Evolutionary conservation across 2,329 filamentous ascomycete species (phyloP).

Genomic region (Pseudogymnoascus sp.): DNA sequence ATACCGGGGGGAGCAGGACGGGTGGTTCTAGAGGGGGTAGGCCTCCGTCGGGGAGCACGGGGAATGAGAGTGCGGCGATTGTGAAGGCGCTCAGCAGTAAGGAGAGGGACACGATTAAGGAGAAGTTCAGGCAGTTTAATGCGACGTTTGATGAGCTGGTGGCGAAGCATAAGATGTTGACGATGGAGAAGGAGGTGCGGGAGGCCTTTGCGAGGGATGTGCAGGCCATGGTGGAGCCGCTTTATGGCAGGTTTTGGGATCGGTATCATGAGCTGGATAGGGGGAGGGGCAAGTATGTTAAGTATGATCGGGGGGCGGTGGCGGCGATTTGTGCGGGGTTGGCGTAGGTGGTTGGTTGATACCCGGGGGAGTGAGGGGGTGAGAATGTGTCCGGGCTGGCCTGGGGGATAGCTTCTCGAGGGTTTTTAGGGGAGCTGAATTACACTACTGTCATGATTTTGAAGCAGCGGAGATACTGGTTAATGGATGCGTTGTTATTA

Average conservation of each 20-base stretch:
- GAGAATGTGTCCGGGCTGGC: not conserved
- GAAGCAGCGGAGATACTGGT: not conserved
- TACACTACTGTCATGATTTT: not conserved
- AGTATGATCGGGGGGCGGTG: conserved; percentile 84
- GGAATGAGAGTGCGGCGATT: conserved; percentile 66
- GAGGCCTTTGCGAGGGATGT: conserved; percentile 74
- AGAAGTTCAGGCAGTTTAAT: conserved; percentile 92
- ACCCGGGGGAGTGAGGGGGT: not conserved
- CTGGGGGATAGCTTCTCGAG: not conserved
- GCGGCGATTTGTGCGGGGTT: conserved; percentile 45
- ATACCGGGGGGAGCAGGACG: conserved; percentile 58
- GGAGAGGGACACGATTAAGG: conserved; percentile 92
- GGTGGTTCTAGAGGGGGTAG: conserved; percentile 34
- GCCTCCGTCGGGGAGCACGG: conserved; percentile 62
- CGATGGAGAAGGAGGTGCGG: conserved; percentile 86
- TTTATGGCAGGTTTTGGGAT: conserved; percentile 95
- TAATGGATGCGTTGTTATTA: not conserved
- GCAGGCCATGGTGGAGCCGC: conserved; percentile 82
- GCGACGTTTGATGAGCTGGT: conserved; percentile 83
- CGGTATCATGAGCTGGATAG: conserved; percentile 96
- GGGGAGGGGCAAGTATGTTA: conserved; percentile 95
- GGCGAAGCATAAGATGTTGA: conserved; percentile 68
- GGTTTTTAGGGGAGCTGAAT: not conserved
- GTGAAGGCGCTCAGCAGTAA: conserved; percentile 78
- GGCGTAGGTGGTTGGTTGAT: not conserved